Conservation (phyloP, 1,284 basidiomycete species). For the Microbotryum saponariae region DNA sequence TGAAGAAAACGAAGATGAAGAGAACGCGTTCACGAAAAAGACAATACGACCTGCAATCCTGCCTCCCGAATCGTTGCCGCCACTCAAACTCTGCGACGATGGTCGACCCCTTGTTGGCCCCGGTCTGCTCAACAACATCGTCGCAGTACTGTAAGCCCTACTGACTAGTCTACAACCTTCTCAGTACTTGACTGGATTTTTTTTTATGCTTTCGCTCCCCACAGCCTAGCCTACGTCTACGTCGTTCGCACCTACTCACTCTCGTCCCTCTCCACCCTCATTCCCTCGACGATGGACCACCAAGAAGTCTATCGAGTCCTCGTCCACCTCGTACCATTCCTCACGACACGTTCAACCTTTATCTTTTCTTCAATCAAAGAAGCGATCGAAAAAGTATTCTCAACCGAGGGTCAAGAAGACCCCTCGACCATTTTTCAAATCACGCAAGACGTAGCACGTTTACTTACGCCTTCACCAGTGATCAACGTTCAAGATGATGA, state of each 20-base stretch:
- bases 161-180: neutral
- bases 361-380: constrained; percentile 4
- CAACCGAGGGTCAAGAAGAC: constrained; percentile 1
- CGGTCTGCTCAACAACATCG: constrained; percentile 18
- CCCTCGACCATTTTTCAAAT: too few relatives aligned
- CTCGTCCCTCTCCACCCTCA: constrained; percentile 11
- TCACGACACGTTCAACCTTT: constrained; percentile 16
- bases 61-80: constrained; percentile 5
- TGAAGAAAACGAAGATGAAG: neutral
- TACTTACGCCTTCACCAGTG: too few relatives aligned
- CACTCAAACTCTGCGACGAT: constrained; percentile 5
- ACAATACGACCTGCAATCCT: constrained; percentile 3
- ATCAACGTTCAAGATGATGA: too few relatives aligned
- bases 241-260: constrained; percentile 24
- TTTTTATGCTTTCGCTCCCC: neutral
- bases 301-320: constrained; percentile 10
- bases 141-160: constrained; percentile 24
- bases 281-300: constrained; percentile 10
- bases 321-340: constrained; percentile 16
- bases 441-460: too few relatives aligned
- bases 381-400: constrained; percentile 16
- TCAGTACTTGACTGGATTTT: accelerated
- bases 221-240: constrained; percentile 28
- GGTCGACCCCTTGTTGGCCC: constrained; percentile 3
- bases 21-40: too few relatives aligned